These are phyloP conservation scores for Cordyceps javanica DNA, from an alignment of 2,329 filamentous ascomycete species.

Conservation along the genomic window DNA sequence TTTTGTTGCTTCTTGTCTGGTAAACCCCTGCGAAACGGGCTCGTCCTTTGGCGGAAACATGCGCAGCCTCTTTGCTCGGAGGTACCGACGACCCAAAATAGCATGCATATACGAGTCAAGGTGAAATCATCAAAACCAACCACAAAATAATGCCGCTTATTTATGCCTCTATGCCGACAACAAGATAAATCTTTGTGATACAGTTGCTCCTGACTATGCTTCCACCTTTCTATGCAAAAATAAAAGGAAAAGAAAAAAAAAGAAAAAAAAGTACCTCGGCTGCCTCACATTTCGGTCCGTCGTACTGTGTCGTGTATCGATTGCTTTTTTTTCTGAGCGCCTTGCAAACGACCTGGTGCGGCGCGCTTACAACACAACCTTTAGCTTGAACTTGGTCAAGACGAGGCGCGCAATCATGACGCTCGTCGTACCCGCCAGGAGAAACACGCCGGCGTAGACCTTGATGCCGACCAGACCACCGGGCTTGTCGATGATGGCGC, in stretches of 20 bases:
- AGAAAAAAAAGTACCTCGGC: too few relatives aligned
- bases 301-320: background rate
- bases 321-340: background rate
- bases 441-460: slow-evolving; percentile 16
- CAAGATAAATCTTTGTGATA: background rate
- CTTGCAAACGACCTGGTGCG: background rate
- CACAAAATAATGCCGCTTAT: background rate
- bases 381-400: slow-evolving; percentile 15
- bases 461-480: slow-evolving; percentile 15
- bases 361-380: slow-evolving; percentile 10
- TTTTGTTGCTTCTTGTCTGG: too few relatives aligned
- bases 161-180: background rate
- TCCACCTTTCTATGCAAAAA: too few relatives aligned
- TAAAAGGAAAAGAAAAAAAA: too few relatives aligned
- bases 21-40: too few relatives aligned
- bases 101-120: too few relatives aligned
- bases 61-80: too few relatives aligned
- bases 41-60: too few relatives aligned
- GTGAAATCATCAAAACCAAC: background rate
- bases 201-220: background rate
- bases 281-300: too few relatives aligned
- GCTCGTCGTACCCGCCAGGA: slow-evolving; percentile 16
- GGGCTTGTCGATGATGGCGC: slow-evolving; percentile 16
- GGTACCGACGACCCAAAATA: too few relatives aligned
- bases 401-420: slow-evolving; percentile 15